Evolutionary conservation across 2,329 filamentous ascomycete genomes (phyloP), one percentile per base, ranked within the genome.

Genomic region (Lasiodiplodia citricola): DNA sequence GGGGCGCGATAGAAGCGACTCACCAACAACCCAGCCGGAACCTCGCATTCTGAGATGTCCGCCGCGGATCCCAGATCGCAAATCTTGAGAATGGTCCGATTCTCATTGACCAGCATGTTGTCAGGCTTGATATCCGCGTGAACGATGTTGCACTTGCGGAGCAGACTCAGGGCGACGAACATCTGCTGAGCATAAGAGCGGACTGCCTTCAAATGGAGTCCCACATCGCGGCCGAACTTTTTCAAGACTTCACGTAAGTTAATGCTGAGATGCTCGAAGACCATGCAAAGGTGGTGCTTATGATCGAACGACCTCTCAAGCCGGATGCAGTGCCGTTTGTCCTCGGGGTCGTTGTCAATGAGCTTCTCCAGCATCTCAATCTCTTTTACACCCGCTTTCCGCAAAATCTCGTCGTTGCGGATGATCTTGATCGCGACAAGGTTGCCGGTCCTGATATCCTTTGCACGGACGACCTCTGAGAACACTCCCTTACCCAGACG

Each of bases 391-490:
- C 94, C 96, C 56, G 94, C 94, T 80, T 97, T 97, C 73, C 90
- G 87, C 38, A 68, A n/a, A 5, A 68, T 64, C 37, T 68, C 94
- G 75, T 99, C 98, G 80, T 96, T 96, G 71, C 96, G 92, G 80
- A 98, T 97, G 74, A 99, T 96, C 82, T 99, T 99, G 85, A 99
- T 92, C 28, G 96, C 96, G 38, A 98, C 94, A n/a, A 92, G 79
- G 73, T 88, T 90, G 69, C 75, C 77, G 56, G 87, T 92, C 25
- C 65, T 66, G 4, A 91, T 87, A 79, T 97, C 94, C 71, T 88
- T 87, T 25, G 96, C 96, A 72, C 93, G 90, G 66, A 96, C 93
- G n/a, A 99, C 96, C 10, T 93, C 94, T 0, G 96, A 97, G 79
- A 97, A 99, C 87, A 97, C 97, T 74, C 96, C 96, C 80, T 93